These are phyloP conservation scores for Saposhnikovia divaricata DNA, from an alignment of 129 eudicot genomes.

Conservation along the genomic window DNA sequence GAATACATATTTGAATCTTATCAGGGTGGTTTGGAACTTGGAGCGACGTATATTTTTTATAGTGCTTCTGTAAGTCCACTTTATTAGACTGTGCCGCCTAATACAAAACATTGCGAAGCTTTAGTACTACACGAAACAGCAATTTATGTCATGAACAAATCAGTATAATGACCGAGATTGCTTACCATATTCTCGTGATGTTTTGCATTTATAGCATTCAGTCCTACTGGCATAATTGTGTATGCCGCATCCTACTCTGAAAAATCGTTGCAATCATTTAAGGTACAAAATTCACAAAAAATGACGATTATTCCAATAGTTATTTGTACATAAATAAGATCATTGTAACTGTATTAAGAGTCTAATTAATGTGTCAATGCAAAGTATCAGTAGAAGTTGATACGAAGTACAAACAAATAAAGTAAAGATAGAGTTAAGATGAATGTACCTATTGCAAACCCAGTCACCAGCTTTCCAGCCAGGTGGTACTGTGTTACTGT, in stretches of 20 bases:
- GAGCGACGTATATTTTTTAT: not conserved
- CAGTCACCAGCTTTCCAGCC: constrained; percentile 97
- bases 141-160: not conserved
- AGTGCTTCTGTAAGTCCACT: not conserved
- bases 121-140: not conserved
- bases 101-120: not conserved
- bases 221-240: constrained; percentile 94
- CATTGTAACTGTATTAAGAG: not conserved
- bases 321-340: not conserved
- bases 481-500: constrained; percentile 38
- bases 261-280: not conserved
- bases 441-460: constrained; percentile 65
- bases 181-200: constrained; percentile 45
- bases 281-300: not conserved
- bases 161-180: constrained; percentile 12
- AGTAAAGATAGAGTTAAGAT: not conserved
- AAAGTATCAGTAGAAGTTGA: not conserved
- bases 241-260: constrained; percentile 70
- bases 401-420: not conserved
- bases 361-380: not conserved
- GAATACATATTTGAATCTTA: not conserved
- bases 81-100: constrained; percentile 30
- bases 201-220: constrained; percentile 78
- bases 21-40: not conserved
- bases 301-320: not conserved